phyloP scores from a whole-genome alignment of 2,329 filamentous ascomycete genomes.

The Chrysoporthe puriensis region DNA sequence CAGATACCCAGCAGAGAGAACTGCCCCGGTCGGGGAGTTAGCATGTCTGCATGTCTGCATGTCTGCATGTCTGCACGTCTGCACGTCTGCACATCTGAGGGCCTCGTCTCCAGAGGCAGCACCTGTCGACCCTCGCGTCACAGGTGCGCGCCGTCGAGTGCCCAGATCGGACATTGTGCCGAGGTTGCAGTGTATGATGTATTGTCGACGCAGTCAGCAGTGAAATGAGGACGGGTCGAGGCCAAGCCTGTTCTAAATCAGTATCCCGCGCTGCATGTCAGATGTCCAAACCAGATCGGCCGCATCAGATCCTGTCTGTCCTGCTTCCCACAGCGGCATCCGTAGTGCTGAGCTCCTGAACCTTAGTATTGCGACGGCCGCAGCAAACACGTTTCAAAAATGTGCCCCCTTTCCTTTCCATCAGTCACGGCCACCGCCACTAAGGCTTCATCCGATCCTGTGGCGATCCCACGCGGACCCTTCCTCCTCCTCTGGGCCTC shows the following conservation, averaged over 20 bases:
- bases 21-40: not conserved
- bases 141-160: not conserved
- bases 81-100: too few species aligned
- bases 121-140: not conserved
- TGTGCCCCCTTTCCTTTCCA: not conserved
- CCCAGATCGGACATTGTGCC: not conserved
- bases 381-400: not conserved
- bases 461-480: not conserved
- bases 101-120: not conserved
- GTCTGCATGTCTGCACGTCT: too few species aligned
- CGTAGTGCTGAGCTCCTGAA: not conserved
- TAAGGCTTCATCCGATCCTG: not conserved
- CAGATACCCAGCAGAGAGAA: not conserved
- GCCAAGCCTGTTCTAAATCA: not conserved
- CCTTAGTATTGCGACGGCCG: not conserved
- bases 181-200: not conserved
- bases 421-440: not conserved
- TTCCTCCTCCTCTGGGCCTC: not conserved
- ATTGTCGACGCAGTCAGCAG: constrained; percentile 2
- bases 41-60: not conserved
- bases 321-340: not conserved
- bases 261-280: not conserved
- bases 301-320: not conserved
- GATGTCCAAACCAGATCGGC: not conserved
- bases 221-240: constrained; percentile 1